Percentiles rank a stretch among this genome's conserved stretches.
phyloP scores from a whole-genome alignment of 352 stramenopile genomes.

The Thraustochytrium sp. region DNA sequence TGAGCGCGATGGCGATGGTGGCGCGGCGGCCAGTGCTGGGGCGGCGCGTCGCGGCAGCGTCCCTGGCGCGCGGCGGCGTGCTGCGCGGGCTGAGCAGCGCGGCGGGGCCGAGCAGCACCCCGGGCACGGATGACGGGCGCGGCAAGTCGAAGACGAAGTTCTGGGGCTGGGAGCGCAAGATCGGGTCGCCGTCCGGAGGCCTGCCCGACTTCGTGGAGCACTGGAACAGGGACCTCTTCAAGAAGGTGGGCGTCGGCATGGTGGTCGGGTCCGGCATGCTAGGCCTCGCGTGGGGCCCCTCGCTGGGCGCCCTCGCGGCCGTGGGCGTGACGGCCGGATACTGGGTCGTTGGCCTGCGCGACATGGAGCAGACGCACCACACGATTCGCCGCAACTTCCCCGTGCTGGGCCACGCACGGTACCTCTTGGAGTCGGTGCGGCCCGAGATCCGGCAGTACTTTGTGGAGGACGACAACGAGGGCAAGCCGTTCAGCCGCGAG shows the following conservation, averaged over 20 bases:
- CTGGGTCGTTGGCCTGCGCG: constrained; percentile 58
- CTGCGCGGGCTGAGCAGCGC: too few relatives aligned
- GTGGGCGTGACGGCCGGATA: constrained; percentile 50
- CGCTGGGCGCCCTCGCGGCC: neutral
- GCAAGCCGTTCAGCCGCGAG: constrained; percentile 56
- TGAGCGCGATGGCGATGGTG: too few relatives aligned
- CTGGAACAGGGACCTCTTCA: constrained; percentile 13
- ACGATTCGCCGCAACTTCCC: constrained; percentile 63
- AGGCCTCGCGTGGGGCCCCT: neutral
- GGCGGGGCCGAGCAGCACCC: too few relatives aligned
- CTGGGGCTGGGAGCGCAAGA: constrained; percentile 15
- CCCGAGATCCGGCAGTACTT: constrained; percentile 63
- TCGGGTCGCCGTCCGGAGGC: neutral
- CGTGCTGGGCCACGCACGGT: constrained; percentile 62
- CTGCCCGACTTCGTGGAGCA: constrained; percentile 32
- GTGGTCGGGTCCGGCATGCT: neutral
- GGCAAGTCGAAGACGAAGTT: neutral
- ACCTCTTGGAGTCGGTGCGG: constrained; percentile 60
- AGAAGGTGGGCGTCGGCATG: neutral
- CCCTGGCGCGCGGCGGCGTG: neutral
- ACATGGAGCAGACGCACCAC: constrained; percentile 59
- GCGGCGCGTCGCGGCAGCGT: too few relatives aligned
- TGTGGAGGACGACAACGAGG: constrained; percentile 61
- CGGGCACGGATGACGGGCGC: neutral
- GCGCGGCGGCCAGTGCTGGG: too few relatives aligned